Conservation (phyloP, 2,329 filamentous ascomycete species). For the Rutstroemia sydowiana region DNA sequence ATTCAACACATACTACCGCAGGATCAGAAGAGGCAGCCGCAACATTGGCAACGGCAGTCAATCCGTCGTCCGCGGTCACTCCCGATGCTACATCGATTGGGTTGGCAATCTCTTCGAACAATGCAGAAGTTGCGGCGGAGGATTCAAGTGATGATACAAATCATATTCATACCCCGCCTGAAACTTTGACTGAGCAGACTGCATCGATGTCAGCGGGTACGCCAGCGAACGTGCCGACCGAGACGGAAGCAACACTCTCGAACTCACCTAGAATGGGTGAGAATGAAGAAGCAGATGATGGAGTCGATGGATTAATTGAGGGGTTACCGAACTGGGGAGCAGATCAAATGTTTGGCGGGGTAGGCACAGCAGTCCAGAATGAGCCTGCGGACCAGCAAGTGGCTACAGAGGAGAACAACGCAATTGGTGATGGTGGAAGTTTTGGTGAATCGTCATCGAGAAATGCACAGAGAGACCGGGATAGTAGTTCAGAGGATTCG, state of each 20-base stretch:
- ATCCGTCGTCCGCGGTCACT: constrained; percentile 19
- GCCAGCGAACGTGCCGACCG: neutral
- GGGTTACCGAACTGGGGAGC: too few relatives aligned
- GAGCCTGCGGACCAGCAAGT: too few relatives aligned
- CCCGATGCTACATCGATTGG: neutral
- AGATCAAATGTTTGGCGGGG: too few relatives aligned
- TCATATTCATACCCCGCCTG: constrained; percentile 14
- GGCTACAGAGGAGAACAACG: too few relatives aligned
- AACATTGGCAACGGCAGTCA: neutral
- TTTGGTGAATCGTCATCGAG: constrained; percentile 8
- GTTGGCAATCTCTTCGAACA: constrained; percentile 10
- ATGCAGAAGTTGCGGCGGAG: constrained; percentile 6
- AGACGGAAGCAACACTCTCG: neutral
- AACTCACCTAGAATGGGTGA: too few relatives aligned
- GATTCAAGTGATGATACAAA: constrained; percentile 2
- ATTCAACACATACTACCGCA: constrained; percentile 17
- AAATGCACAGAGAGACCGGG: constrained; percentile 6
- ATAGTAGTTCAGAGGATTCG: too few relatives aligned
- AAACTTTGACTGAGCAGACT: constrained; percentile 20
- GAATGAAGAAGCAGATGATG: too few relatives aligned
- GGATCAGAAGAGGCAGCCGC: constrained; percentile 14
- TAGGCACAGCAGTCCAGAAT: too few relatives aligned
- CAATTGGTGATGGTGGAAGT: neutral
- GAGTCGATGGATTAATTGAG: too few relatives aligned
- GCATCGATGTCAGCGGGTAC: neutral